phyloP scores from a whole-genome alignment of 1,139 yeast genomes.

The Blastobotrys buckinghamii region DNA sequence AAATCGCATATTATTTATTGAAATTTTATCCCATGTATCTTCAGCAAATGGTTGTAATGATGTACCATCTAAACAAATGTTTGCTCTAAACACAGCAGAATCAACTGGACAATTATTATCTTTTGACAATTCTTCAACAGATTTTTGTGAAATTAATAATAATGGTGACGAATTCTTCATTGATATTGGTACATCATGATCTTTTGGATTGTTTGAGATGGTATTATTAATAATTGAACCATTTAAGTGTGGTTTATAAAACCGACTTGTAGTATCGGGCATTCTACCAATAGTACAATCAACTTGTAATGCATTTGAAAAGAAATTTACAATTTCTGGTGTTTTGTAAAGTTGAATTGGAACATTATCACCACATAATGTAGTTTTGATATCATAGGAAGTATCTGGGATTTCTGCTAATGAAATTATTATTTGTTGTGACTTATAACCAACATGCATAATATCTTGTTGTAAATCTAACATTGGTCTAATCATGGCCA shows the following conservation, averaged over 20 bases:
- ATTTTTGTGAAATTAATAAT: conserved; percentile 31
- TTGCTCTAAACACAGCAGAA: conserved; percentile 35
- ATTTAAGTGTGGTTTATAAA: conserved; percentile 15
- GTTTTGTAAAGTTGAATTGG: conserved; percentile 20
- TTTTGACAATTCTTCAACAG: conserved; percentile 25
- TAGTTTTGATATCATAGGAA: conserved; percentile 12
- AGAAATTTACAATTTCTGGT: conserved; percentile 24
- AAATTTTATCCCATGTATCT: conserved; percentile 32
- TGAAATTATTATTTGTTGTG: conserved; percentile 9
- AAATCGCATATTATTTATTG: conserved; percentile 16
- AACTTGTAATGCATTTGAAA: conserved; percentile 27
- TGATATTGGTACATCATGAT: conserved; percentile 12
- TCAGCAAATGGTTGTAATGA: conserved; percentile 32
- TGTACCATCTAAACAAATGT: conserved; percentile 30
- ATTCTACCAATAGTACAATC: conserved; percentile 35
- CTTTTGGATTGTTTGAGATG: not conserved
- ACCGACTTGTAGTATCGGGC: conserved; percentile 10
- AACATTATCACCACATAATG: conserved; percentile 13
- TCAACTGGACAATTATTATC: conserved; percentile 15
- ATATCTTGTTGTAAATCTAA: conserved; percentile 18
- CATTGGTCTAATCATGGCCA: conserved; percentile 33
- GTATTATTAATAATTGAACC: conserved; percentile 8
- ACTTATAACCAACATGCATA: not conserved
- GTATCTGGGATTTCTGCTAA: no score
- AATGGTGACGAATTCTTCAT: conserved; percentile 38